Conservation (phyloP, 305 asterid species). For the Solanum hybrid region DNA sequence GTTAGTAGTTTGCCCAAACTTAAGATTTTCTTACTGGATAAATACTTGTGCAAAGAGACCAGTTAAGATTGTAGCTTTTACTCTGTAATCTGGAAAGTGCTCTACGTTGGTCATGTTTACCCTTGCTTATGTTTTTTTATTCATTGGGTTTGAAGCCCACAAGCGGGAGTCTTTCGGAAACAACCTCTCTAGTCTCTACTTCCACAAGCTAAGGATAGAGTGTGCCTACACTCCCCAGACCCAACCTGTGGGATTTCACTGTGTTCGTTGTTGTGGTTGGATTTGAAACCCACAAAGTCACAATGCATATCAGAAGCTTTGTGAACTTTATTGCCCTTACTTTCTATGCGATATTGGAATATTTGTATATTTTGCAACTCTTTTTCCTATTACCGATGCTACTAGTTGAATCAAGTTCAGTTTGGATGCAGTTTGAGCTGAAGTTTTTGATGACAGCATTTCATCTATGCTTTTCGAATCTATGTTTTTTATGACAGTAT, state of each 20-base stretch:
- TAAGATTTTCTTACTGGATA: neutral
- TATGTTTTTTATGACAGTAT: neutral
- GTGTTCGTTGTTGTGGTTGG: neutral
- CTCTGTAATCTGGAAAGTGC: neutral
- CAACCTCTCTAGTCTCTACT: neutral
- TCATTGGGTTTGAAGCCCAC: neutral
- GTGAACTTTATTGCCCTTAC: neutral
- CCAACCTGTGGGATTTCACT: neutral
- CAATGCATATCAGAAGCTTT: neutral
- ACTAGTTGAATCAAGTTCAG: neutral
- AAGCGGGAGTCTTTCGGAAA: neutral
- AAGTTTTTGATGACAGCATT: neutral
- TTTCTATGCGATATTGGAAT: neutral
- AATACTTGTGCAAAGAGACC: neutral
- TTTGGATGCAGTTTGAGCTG: neutral
- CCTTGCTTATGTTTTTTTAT: neutral
- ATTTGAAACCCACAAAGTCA: neutral
- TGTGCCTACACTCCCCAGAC: neutral
- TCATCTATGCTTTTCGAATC: neutral
- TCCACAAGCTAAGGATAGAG: neutral
- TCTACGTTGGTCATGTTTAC: neutral
- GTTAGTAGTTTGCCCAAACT: neutral
- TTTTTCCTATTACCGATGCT: neutral
- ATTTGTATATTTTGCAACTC: neutral
- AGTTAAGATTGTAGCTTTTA: neutral